These are phyloP conservation scores for Oenanthe javanica DNA, from an alignment of 140 eudicot species.

Conservation along the genomic window DNA sequence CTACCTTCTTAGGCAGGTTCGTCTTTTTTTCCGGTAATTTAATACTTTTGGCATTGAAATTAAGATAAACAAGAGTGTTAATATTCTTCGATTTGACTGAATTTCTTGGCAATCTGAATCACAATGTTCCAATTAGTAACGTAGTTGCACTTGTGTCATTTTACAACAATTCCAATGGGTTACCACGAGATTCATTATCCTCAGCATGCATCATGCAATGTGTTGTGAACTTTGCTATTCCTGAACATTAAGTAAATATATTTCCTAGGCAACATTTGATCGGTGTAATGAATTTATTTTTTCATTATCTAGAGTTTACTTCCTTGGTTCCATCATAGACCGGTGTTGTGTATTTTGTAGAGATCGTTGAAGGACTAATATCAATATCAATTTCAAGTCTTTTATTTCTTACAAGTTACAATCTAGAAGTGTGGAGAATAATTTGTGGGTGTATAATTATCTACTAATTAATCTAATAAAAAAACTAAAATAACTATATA, in stretches of 20 bases:
- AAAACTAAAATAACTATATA: no score
- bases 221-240: not conserved
- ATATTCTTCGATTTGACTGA: not conserved
- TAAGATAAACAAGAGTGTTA: not conserved
- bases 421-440: no score
- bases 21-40: conserved; percentile 21
- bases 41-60: not conserved
- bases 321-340: not conserved
- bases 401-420: no score
- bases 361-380: no score
- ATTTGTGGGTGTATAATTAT: no score
- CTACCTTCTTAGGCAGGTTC: conserved; percentile 79
- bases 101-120: not conserved
- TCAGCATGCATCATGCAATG: not conserved
- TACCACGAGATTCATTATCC: not conserved
- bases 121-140: not conserved
- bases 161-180: not conserved
- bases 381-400: no score
- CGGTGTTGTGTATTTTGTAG: no score
- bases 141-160: not conserved
- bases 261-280: not conserved
- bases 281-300: not conserved
- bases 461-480: no score
- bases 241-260: not conserved
- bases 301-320: not conserved